Evolutionary conservation across 768 basidiomycete species (phyloP).

Genomic region (Amanita pseudoporphyria): DNA sequence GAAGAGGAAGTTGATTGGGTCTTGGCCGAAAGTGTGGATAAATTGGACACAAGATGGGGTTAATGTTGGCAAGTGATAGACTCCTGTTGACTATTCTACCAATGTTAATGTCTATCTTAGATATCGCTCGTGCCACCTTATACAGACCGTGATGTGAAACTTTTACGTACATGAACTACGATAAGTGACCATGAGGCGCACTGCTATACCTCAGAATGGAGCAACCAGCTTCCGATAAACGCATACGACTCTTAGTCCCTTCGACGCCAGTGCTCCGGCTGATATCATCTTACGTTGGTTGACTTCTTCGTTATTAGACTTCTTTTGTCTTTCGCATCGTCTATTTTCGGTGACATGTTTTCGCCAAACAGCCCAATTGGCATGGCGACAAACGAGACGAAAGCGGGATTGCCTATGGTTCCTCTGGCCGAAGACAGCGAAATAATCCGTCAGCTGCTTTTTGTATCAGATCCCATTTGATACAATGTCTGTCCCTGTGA

Average conservation of each 20-base stretch:
- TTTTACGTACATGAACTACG: no score
- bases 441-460: conserved; percentile 8
- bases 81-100: not conserved
- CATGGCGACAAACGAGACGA: not conserved
- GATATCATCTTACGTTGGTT: conserved; percentile 17
- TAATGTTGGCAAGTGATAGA: conserved; percentile 6
- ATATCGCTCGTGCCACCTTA: not conserved
- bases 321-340: conserved; percentile 20
- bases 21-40: conserved; percentile 18
- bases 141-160: no score
- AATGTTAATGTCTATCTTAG: not conserved
- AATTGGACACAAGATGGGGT: conserved; percentile 23
- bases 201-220: not conserved
- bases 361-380: not conserved
- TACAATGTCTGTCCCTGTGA: no score
- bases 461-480: not conserved
- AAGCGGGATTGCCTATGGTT: not conserved
- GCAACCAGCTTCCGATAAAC: not conserved
- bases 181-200: no score
- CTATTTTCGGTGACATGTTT: conserved; percentile 9
- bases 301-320: conserved; percentile 20
- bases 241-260: no score
- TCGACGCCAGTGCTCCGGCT: conserved; percentile 2
- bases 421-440: not conserved
- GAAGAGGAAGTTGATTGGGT: conserved; percentile 4